A percentile compares a stretch with the other conserved stretches of the same genome.
These are phyloP conservation scores for Hylodesmum podocarpum DNA, from an alignment of 306 rosid genomes.

Conservation along the genomic window DNA sequence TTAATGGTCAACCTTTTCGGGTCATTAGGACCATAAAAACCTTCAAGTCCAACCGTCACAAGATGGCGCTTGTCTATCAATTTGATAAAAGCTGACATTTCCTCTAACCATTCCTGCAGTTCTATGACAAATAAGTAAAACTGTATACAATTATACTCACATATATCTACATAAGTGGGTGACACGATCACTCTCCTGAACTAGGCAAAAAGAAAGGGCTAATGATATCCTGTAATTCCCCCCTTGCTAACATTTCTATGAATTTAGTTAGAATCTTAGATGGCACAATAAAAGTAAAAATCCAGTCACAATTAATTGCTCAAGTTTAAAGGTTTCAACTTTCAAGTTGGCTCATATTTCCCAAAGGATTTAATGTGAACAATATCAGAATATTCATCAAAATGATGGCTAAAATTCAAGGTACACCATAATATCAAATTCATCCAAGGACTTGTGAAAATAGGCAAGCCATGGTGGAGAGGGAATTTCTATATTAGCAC, in stretches of 20 bases:
- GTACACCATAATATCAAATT: background rate
- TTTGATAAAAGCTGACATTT: slow-evolving; percentile 89
- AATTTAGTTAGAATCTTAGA: too few relatives aligned
- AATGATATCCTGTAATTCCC: background rate
- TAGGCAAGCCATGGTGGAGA: background rate
- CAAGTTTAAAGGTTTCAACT: background rate
- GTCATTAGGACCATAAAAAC: slow-evolving; percentile 91
- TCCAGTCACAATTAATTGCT: background rate
- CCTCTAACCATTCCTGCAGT: slow-evolving; percentile 96
- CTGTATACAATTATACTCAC: background rate
- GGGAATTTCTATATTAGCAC: background rate
- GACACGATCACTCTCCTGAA: background rate
- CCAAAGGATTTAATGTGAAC: background rate
- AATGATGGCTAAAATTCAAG: background rate
- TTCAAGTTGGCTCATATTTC: background rate
- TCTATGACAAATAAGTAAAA: slow-evolving; percentile 34
- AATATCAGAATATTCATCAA: background rate
- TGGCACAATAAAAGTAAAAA: background rate
- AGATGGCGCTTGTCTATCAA: slow-evolving; percentile 90
- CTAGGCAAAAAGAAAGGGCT: background rate
- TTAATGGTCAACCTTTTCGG: slow-evolving; percentile 65
- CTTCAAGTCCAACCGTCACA: slow-evolving; percentile 90
- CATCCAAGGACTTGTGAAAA: background rate
- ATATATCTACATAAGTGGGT: background rate
- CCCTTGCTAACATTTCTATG: background rate